Conservation (phyloP, 768 basidiomycete genomes). For the Coprinopsis marcescibilis region DNA sequence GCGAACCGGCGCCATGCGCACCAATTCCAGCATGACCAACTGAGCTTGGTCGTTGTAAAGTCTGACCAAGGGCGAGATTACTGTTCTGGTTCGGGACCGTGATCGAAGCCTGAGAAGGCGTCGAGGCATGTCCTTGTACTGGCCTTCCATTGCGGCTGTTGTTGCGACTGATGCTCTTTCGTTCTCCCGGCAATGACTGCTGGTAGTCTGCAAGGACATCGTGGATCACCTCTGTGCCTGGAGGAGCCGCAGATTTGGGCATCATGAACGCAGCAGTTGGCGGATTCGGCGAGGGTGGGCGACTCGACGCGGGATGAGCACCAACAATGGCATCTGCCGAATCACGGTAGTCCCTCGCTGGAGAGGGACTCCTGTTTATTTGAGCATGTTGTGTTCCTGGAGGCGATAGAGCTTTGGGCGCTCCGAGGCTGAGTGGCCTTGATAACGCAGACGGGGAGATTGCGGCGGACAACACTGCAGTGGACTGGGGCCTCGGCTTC, state of each 20-base stretch:
- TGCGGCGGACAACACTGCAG: not conserved
- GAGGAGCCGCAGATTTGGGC: slow-evolving; percentile 45
- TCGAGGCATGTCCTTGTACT: slow-evolving; percentile 18
- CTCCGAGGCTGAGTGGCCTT: slow-evolving; percentile 19
- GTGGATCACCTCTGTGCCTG: slow-evolving; percentile 55
- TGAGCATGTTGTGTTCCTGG: slow-evolving; percentile 19
- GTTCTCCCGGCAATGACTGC: slow-evolving; percentile 84
- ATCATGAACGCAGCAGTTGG: slow-evolving; percentile 69
- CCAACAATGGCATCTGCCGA: slow-evolving; percentile 81
- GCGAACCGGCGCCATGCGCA: slow-evolving; percentile 51
- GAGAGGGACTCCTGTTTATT: slow-evolving; percentile 24
- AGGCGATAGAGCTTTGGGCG: slow-evolving; percentile 31
- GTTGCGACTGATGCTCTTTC: slow-evolving; percentile 50
- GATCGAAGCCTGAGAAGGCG: slow-evolving; percentile 16
- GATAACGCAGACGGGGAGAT: not conserved
- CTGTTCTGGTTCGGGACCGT: slow-evolving; percentile 21
- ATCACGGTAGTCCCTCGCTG: slow-evolving; percentile 59
- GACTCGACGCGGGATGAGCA: slow-evolving; percentile 61
- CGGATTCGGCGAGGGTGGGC: slow-evolving; percentile 68
- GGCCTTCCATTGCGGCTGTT: slow-evolving; percentile 40
- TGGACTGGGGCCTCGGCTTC: too few relatives aligned
- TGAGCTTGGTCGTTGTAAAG: slow-evolving; percentile 49
- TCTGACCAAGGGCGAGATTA: slow-evolving; percentile 29
- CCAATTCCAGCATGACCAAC: slow-evolving; percentile 81
- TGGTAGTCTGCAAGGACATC: slow-evolving; percentile 74